Conservation (phyloP, 2,329 filamentous ascomycete species). For the Aureobasidium pullulans region DNA sequence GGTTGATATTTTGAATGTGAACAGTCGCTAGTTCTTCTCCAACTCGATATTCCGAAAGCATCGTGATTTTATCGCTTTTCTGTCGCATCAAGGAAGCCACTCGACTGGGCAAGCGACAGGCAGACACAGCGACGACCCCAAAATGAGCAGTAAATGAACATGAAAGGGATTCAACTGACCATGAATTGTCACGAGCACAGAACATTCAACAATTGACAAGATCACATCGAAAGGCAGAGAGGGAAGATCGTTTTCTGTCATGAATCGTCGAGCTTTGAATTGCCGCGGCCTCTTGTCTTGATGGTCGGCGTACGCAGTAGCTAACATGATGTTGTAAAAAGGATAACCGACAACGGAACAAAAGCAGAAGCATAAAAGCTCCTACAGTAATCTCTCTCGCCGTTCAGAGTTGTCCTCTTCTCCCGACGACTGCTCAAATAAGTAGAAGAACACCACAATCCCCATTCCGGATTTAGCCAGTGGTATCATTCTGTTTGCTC, state of each 20-base stretch:
- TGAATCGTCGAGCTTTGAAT: neutral
- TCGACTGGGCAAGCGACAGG: too few relatives aligned
- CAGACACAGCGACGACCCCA: too few relatives aligned
- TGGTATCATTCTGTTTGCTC: neutral
- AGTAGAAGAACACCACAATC: neutral
- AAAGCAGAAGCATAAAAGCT: too few relatives aligned
- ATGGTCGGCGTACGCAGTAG: neutral
- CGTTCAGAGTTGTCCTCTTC: too few relatives aligned
- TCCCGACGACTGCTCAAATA: neutral
- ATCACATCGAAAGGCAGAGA: neutral
- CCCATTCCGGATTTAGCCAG: conserved; percentile 1
- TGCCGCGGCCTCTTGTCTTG: neutral
- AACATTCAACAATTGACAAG: neutral
- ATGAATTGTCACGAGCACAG: too few relatives aligned
- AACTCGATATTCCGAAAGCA: neutral
- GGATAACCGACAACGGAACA: too few relatives aligned
- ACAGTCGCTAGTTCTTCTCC: too few relatives aligned
- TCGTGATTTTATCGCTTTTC: too few relatives aligned
- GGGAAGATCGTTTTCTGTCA: neutral
- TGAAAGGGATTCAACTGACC: too few relatives aligned
- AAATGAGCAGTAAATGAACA: neutral
- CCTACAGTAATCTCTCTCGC: too few relatives aligned
- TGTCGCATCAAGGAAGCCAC: too few relatives aligned
- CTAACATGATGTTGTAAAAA: neutral
- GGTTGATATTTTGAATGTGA: too few relatives aligned